Conservation (phyloP, 2,329 filamentous ascomycete species). For the Ascochyta lentis region DNA sequence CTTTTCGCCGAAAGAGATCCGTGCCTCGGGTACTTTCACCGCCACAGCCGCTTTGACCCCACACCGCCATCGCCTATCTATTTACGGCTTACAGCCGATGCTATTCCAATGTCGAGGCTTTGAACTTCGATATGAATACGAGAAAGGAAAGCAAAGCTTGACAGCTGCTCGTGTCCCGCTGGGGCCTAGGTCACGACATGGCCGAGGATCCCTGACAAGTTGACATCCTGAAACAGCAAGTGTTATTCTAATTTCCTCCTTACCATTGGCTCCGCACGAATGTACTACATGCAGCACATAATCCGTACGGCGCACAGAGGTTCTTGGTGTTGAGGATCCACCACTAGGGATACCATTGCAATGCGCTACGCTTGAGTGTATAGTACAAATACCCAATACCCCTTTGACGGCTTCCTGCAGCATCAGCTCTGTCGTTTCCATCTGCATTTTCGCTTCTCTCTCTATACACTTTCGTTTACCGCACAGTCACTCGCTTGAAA, state of each 20-base stretch:
- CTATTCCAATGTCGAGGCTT: background rate
- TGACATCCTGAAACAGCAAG: conserved; percentile 11
- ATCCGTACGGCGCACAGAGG: background rate
- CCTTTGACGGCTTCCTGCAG: background rate
- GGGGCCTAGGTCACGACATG: background rate
- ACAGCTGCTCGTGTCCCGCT: background rate
- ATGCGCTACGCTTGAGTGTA: background rate
- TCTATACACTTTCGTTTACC: background rate
- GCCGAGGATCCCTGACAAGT: conserved; percentile 1
- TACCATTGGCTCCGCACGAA: conserved; percentile 6
- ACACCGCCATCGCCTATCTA: background rate
- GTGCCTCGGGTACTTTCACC: conserved; percentile 8
- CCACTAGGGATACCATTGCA: background rate
- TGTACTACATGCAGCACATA: background rate
- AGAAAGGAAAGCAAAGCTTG: conserved; percentile 1
- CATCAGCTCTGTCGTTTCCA: background rate
- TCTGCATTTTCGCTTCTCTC: background rate
- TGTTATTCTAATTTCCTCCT: conserved; percentile 9
- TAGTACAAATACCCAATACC: background rate
- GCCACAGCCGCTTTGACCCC: conserved; percentile 12
- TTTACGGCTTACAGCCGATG: conserved; percentile 1
- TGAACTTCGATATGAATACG: conserved; percentile 1
- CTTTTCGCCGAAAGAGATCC: conserved; percentile 4
- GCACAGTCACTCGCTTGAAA: conserved; percentile 4
- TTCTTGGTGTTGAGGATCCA: background rate